These are phyloP conservation scores for Arabidopsis arenosa DNA, from an alignment of 345 rosid genomes.

Conservation along the genomic window DNA sequence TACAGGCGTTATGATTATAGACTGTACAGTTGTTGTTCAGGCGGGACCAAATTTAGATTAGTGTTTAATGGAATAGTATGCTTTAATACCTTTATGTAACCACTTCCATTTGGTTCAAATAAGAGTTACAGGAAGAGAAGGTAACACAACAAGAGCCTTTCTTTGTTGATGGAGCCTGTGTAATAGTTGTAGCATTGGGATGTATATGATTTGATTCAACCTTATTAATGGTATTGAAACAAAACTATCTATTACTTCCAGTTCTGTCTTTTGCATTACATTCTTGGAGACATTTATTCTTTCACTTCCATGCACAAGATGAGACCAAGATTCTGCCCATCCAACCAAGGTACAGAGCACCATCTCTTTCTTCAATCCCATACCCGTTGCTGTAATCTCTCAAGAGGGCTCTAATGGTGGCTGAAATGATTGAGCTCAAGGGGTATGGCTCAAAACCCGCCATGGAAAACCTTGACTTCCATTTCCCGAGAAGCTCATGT, in stretches of 20 bases:
- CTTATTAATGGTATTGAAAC: conserved; percentile 40
- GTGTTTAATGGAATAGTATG: conserved; percentile 38
- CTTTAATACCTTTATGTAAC: conserved; percentile 28
- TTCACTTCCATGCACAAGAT: conserved; percentile 46
- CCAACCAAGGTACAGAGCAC: conserved; percentile 89
- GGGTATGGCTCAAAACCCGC: conserved; percentile 82
- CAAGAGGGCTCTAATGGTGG: conserved; percentile 53
- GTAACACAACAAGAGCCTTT: conserved; percentile 34
- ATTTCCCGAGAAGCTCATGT: conserved; percentile 84
- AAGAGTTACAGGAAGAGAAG: conserved; percentile 36
- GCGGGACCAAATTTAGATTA: conserved; percentile 38
- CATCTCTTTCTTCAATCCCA: conserved; percentile 77
- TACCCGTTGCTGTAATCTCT: conserved; percentile 64
- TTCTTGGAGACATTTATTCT: conserved; percentile 6
- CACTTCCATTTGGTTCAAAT: conserved; percentile 41
- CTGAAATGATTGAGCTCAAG: conserved; percentile 75
- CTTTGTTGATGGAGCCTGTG: conserved; percentile 38
- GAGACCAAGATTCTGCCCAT: conserved; percentile 77
- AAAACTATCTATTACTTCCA: conserved; percentile 22
- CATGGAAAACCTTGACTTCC: conserved; percentile 78
- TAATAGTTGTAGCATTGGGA: conserved; percentile 44
- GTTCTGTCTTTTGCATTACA: conserved; percentile 24
- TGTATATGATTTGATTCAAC: conserved; percentile 44
- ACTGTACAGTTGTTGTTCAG: conserved; percentile 47
- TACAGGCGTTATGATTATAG: conserved; percentile 44